Evolutionary conservation across 2,329 filamentous ascomycete species (phyloP).

Genomic region (Stagonosporopsis rhizophila): DNA sequence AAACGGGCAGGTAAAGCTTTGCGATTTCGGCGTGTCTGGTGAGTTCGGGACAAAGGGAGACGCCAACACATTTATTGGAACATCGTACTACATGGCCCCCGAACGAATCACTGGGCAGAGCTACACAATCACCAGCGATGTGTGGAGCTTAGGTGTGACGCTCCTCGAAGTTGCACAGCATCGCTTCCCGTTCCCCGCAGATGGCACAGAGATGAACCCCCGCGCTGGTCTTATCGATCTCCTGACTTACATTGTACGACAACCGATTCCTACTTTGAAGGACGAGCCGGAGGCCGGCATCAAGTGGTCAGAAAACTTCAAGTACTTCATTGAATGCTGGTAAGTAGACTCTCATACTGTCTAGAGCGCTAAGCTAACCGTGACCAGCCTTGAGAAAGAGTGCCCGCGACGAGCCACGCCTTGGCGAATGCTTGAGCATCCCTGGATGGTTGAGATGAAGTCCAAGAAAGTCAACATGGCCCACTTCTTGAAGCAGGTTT

Average conservation of each 20-base stretch:
- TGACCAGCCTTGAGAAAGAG: conserved; percentile 86
- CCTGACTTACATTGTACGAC: conserved; percentile 94
- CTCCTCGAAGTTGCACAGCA: conserved; percentile 99
- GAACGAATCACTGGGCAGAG: conserved; percentile 97
- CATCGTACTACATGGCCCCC: conserved; percentile 98
- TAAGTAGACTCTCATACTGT: conserved; percentile 61
- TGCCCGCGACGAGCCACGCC: conserved; percentile 84
- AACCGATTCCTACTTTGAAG: conserved; percentile 93
- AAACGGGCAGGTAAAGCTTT: conserved; percentile 89
- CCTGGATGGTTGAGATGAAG: conserved; percentile 98
- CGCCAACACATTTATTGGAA: conserved; percentile 98
- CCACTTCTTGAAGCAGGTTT: conserved; percentile 91
- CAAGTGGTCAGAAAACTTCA: conserved; percentile 96
- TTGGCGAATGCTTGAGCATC: conserved; percentile 99
- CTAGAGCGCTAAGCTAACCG: conserved; percentile 31
- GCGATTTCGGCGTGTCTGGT: conserved; percentile 96
- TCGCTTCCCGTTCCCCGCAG: conserved; percentile 96
- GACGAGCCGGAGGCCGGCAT: conserved; percentile 91
- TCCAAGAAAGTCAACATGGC: conserved; percentile 97
- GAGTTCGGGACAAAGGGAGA: conserved; percentile 99
- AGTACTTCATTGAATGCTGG: conserved; percentile 99
- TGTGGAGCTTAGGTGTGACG: conserved; percentile 97
- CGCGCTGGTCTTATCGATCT: conserved; percentile 92
- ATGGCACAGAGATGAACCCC: conserved; percentile 94
- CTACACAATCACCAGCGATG: conserved; percentile 98